phyloP scores from a whole-genome alignment of 2,329 filamentous ascomycete genomes.

The Gaeumannomyces sp. region DNA sequence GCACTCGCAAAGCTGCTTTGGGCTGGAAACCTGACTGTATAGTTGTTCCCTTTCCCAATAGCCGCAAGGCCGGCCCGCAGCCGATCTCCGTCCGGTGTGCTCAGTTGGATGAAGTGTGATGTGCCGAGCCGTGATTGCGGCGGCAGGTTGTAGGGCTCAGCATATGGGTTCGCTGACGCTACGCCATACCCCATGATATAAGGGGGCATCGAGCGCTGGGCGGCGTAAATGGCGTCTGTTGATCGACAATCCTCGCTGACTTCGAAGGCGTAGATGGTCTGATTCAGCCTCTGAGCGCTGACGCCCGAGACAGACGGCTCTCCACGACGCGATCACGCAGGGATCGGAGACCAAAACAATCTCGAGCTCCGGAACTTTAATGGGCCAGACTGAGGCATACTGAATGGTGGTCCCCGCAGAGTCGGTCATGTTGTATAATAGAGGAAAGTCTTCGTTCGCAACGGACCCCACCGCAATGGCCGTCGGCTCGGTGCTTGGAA shows the following conservation, averaged over 20 bases:
- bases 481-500: constrained; percentile 15
- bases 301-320: constrained; percentile 13
- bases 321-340: constrained; percentile 14
- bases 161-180: constrained; percentile 13
- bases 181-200: constrained; percentile 14
- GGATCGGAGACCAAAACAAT: constrained; percentile 14
- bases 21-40: constrained; percentile 16
- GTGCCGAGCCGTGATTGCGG: constrained; percentile 16
- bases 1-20: constrained; percentile 16
- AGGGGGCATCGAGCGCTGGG: constrained; percentile 7
- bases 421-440: constrained; percentile 16
- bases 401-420: constrained; percentile 13
- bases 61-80: constrained; percentile 13
- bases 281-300: constrained; percentile 14
- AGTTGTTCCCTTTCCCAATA: constrained; percentile 12
- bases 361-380: constrained; percentile 13
- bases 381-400: constrained; percentile 19
- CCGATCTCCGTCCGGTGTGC: constrained; percentile 10
- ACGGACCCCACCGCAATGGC: constrained; percentile 20
- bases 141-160: constrained; percentile 15
- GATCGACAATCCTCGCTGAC: constrained; percentile 15
- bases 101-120: constrained; percentile 12
- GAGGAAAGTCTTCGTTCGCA: constrained; percentile 15
- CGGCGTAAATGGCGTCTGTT: constrained; percentile 13
- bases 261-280: constrained; percentile 16